A percentile compares a stretch with the other conserved stretches of the same genome.
Evolutionary conservation across 2,329 filamentous ascomycete genomes (phyloP).

Genomic region (Cytospora piceicola): DNA sequence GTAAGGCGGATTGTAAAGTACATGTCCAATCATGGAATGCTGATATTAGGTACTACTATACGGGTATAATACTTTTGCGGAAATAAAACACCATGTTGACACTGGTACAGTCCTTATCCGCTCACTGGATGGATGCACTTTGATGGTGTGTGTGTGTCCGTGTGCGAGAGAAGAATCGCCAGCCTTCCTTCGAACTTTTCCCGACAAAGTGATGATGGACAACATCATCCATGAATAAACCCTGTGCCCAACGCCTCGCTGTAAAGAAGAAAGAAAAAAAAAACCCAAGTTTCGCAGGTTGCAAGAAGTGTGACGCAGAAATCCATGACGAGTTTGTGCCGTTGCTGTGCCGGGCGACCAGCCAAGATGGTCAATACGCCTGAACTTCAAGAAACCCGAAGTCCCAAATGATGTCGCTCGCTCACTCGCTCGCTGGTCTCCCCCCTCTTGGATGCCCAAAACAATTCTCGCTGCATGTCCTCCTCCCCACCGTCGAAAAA

Average conservation of each 20-base stretch:
- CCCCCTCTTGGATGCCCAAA: neutral
- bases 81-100: slow-evolving; percentile 8
- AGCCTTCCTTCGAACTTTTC: neutral
- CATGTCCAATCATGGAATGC: slow-evolving; percentile 6
- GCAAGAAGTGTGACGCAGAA: slow-evolving; percentile 14
- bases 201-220: slow-evolving; percentile 1
- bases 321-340: neutral
- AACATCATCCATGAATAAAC: slow-evolving; percentile 5
- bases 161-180: neutral
- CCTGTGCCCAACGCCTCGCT: slow-evolving; percentile 30
- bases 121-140: neutral
- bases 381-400: neutral
- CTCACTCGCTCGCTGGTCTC: neutral
- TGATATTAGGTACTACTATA: slow-evolving; percentile 11
- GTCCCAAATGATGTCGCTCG: neutral
- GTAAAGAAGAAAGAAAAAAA: slow-evolving; percentile 10
- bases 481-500: too few species aligned
- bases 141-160: neutral
- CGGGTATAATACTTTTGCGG: slow-evolving; percentile 6
- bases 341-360: slow-evolving; percentile 1
- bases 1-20: neutral
- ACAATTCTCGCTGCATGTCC: too few species aligned
- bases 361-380: neutral
- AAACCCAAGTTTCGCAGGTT: slow-evolving; percentile 23
- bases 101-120: neutral